phyloP scores from a whole-genome alignment of 2,329 filamentous ascomycete species.

The Seiridium cupressi region DNA sequence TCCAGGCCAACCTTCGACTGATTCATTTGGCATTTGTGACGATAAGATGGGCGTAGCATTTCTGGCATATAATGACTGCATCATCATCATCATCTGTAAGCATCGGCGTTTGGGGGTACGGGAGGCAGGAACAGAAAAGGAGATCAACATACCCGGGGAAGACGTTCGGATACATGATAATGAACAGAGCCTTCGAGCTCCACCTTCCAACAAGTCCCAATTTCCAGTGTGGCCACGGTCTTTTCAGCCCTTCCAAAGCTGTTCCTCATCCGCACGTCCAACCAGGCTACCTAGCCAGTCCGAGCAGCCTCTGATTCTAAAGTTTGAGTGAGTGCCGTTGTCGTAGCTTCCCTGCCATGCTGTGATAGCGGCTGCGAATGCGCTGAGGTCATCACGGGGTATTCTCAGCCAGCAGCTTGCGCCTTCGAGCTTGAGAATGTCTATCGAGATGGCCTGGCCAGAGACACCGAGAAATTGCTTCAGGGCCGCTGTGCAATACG shows the following conservation, averaged over 20 bases:
- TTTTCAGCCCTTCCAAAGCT: conserved; percentile 49
- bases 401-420: conserved; percentile 63
- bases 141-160: conserved; percentile 10
- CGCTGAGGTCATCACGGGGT: conserved; percentile 57
- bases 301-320: conserved; percentile 57
- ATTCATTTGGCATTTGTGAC: conserved; percentile 18
- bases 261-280: conserved; percentile 44
- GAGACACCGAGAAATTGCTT: conserved; percentile 68
- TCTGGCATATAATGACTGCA: conserved; percentile 27
- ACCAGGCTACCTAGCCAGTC: conserved; percentile 64
- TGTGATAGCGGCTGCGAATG: conserved; percentile 63
- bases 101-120: conserved; percentile 29
- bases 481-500: conserved; percentile 63
- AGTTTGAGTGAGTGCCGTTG: conserved; percentile 42
- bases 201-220: background rate
- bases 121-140: conserved; percentile 11
- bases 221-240: background rate
- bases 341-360: conserved; percentile 56
- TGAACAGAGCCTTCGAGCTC: background rate
- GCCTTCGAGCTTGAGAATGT: conserved; percentile 63
- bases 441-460: conserved; percentile 65
- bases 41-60: conserved; percentile 22
- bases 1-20: conserved; percentile 14
- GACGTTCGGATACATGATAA: background rate
- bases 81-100: conserved; percentile 18